Evolutionary conservation across 179 eudicot genomes (phyloP).

Genomic region (Vitellaria paradoxa): DNA sequence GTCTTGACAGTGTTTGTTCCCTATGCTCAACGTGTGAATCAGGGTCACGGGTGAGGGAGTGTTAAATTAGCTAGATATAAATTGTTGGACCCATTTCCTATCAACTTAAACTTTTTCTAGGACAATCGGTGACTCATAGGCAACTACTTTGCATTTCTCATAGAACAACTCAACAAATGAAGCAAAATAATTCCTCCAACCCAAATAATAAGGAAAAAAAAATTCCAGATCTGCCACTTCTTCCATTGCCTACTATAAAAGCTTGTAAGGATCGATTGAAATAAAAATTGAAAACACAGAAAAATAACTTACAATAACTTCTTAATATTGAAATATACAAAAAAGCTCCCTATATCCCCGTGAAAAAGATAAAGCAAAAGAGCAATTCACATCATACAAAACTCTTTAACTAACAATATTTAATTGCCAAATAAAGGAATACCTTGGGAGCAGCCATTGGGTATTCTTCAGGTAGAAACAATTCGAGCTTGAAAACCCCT

Average conservation of each 20-base stretch:
- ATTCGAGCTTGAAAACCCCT: slow-evolving; percentile 93
- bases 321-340: not conserved
- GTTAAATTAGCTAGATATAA: too few relatives aligned
- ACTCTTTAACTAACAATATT: not conserved
- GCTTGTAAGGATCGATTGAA: not conserved
- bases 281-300: not conserved
- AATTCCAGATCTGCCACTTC: not conserved
- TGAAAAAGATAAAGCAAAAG: not conserved
- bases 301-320: not conserved
- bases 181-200: not conserved
- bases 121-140: not conserved
- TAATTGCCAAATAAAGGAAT: slow-evolving; percentile 2
- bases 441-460: slow-evolving; percentile 99
- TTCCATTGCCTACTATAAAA: not conserved
- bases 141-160: not conserved
- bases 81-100: too few relatives aligned
- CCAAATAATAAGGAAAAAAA: not conserved
- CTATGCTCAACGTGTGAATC: too few relatives aligned
- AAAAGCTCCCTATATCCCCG: not conserved
- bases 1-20: too few relatives aligned
- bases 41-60: too few relatives aligned
- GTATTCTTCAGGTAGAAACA: slow-evolving; percentile 96
- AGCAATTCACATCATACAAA: not conserved
- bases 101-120: too few relatives aligned
- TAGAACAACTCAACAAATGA: not conserved